Conservation (phyloP, 2,329 filamentous ascomycete species). For the Penicillium sp. region DNA sequence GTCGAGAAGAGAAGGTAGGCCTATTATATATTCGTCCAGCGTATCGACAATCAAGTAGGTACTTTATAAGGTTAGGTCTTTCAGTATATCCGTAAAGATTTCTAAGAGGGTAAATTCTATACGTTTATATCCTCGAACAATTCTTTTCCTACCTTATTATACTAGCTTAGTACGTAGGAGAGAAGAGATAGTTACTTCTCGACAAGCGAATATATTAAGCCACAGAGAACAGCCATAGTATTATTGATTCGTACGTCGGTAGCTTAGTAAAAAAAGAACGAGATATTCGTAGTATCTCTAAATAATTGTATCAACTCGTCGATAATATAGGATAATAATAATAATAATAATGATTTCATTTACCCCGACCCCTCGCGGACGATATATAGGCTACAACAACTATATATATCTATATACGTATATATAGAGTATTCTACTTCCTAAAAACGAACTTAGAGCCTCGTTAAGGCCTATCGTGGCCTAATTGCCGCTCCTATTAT, state of each 20-base stretch:
- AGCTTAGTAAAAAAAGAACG: slow-evolving; percentile 41
- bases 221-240: slow-evolving; percentile 42
- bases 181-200: slow-evolving; percentile 33
- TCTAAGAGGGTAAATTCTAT: slow-evolving; percentile 36
- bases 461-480: slow-evolving; percentile 14
- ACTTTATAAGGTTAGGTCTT: slow-evolving; percentile 28
- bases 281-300: background rate
- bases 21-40: slow-evolving; percentile 46
- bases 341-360: too few relatives aligned
- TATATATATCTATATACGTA: slow-evolving; percentile 10
- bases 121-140: slow-evolving; percentile 45
- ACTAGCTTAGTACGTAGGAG: slow-evolving; percentile 32
- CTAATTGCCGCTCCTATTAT: background rate
- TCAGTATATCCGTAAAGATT: slow-evolving; percentile 44
- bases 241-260: slow-evolving; percentile 42
- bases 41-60: slow-evolving; percentile 47
- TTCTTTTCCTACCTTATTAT: slow-evolving; percentile 35
- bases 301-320: slow-evolving; percentile 11
- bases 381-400: background rate
- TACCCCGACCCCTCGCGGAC: too few relatives aligned
- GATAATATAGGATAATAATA: too few relatives aligned
- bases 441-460: slow-evolving; percentile 15
- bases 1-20: slow-evolving; percentile 36
- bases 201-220: slow-evolving; percentile 45
- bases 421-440: slow-evolving; percentile 4